Conservation (phyloP, 192 early-diverging fungal genomes). For the Jimgerdemannia flammicorona region DNA sequence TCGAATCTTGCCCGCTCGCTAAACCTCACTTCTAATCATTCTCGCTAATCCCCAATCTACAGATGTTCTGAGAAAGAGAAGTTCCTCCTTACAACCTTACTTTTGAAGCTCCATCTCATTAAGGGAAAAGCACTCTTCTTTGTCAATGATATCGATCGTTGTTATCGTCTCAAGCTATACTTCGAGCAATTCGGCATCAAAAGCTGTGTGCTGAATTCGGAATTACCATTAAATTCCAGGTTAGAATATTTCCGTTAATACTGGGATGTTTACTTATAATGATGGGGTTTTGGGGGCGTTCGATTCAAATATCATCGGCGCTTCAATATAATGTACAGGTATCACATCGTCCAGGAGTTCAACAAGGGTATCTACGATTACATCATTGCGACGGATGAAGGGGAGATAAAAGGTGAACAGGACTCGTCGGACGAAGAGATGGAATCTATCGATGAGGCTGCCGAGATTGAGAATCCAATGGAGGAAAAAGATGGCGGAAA, state of each 20-base stretch:
- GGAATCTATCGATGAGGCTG: conserved; percentile 35
- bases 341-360: conserved; percentile 96
- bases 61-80: conserved; percentile 79
- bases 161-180: conserved; percentile 90
- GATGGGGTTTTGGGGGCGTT: too few relatives aligned
- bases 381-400: conserved; percentile 94
- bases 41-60: neutral
- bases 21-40: neutral
- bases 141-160: conserved; percentile 94
- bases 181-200: conserved; percentile 95
- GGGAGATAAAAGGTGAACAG: conserved; percentile 61
- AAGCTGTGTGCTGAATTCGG: conserved; percentile 90
- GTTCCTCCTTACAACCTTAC: conserved; percentile 82
- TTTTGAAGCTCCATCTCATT: conserved; percentile 86
- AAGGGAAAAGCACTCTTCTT: conserved; percentile 92
- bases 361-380: conserved; percentile 95
- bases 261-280: neutral
- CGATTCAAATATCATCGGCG: too few relatives aligned
- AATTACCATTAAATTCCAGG: conserved; percentile 85
- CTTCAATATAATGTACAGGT: conserved; percentile 32
- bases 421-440: conserved; percentile 59
- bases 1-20: neutral
- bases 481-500: conserved; percentile 19
- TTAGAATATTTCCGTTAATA: neutral
- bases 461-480: conserved; percentile 6